These are phyloP conservation scores for Extremus antarcticus DNA, from an alignment of 495 filamentous ascomycete species.

Conservation along the genomic window DNA sequence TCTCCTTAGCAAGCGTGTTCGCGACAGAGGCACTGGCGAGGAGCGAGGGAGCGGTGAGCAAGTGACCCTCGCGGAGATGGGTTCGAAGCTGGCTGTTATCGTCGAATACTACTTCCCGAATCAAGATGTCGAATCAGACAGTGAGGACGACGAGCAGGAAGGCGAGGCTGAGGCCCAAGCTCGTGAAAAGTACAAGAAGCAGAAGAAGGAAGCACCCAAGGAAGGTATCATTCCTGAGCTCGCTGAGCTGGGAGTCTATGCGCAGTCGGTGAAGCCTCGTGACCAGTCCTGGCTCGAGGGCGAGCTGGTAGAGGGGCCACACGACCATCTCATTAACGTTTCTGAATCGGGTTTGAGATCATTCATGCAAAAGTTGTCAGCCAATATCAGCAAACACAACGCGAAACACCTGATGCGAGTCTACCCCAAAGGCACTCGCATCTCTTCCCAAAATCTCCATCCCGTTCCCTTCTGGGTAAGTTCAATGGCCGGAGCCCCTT, in stretches of 20 bases:
- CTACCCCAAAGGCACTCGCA: slow-evolving; percentile 46
- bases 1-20: slow-evolving; percentile 37
- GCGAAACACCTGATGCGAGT: slow-evolving; percentile 44
- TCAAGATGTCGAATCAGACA: slow-evolving; percentile 19
- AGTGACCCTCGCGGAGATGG: slow-evolving; percentile 37
- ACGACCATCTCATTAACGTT: slow-evolving; percentile 48
- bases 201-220: slow-evolving; percentile 29
- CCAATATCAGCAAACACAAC: slow-evolving; percentile 40
- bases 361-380: slow-evolving; percentile 27
- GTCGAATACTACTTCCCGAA: slow-evolving; percentile 43
- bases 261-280: slow-evolving; percentile 44
- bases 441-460: slow-evolving; percentile 42
- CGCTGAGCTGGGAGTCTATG: slow-evolving; percentile 44
- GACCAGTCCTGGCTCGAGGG: slow-evolving; percentile 42
- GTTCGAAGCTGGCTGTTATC: slow-evolving; percentile 42
- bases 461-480: slow-evolving; percentile 44
- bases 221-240: slow-evolving; percentile 42
- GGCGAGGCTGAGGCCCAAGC: slow-evolving; percentile 36
- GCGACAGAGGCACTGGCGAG: slow-evolving; percentile 34
- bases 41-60: slow-evolving; percentile 31
- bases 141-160: slow-evolving; percentile 27
- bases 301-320: slow-evolving; percentile 35
- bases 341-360: slow-evolving; percentile 39
- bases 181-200: slow-evolving; percentile 31
- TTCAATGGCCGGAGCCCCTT: too few relatives aligned